Conservation (phyloP, 306 rosid species). For the Sicyos edulis region DNA sequence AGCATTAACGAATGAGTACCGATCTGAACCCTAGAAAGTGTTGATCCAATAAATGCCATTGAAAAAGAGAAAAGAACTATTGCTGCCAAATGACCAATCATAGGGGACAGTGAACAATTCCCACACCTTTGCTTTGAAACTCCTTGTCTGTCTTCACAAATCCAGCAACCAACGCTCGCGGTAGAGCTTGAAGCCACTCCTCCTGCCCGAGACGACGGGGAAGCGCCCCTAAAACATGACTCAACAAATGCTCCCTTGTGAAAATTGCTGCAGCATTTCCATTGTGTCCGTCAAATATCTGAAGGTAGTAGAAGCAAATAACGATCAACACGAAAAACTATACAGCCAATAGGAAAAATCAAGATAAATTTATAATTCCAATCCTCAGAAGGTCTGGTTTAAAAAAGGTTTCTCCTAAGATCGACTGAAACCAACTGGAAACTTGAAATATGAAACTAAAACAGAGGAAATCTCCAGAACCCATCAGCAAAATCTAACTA, state of each 20-base stretch:
- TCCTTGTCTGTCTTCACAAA: constrained; percentile 97
- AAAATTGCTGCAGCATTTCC: constrained; percentile 94
- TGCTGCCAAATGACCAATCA: constrained; percentile 6
- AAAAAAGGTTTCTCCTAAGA: background rate
- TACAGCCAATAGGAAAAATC: constrained; percentile 8
- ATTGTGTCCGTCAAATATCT: constrained; percentile 98
- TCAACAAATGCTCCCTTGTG: constrained; percentile 72
- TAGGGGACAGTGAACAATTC: constrained; percentile 2
- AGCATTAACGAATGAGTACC: constrained; percentile 21
- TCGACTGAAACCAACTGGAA: background rate
- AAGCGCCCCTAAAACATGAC: constrained; percentile 77
- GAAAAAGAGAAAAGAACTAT: background rate
- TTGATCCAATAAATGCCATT: background rate
- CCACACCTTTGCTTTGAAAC: constrained; percentile 74
- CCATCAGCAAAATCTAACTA: background rate
- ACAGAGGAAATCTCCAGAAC: constrained; percentile 13
- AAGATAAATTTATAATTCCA: constrained; percentile 20
- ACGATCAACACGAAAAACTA: constrained; percentile 24
- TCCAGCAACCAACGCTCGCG: constrained; percentile 93
- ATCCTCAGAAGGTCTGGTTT: background rate
- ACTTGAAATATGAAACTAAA: constrained; percentile 1
- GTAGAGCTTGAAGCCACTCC: constrained; percentile 95
- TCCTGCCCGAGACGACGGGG: constrained; percentile 83
- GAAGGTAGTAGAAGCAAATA: constrained; percentile 21
- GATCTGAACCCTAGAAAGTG: background rate